A percentile compares a stretch with the other conserved stretches of the same genome.
Conservation (phyloP, 108 stramenopile species). For the Nitzschia inconspicua region DNA sequence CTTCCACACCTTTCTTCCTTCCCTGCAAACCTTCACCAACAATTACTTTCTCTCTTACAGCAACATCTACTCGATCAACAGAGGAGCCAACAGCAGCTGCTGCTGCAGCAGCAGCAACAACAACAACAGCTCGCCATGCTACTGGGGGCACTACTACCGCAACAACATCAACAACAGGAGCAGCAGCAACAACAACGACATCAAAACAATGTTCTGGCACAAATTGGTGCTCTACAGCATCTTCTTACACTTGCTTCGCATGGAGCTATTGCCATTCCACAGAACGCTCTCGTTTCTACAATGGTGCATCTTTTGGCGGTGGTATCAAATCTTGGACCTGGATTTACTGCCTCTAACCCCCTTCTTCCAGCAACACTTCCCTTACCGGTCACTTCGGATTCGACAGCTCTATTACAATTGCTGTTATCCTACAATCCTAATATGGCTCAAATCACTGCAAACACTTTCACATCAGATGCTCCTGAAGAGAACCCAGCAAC, state of each 20-base stretch:
- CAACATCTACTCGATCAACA: conserved; percentile 2
- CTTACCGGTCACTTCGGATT: too few species aligned
- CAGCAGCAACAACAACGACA: background rate
- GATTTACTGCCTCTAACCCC: background rate
- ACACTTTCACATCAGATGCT: too few species aligned
- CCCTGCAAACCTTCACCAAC: background rate
- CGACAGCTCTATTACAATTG: too few species aligned
- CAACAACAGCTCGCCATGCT: background rate
- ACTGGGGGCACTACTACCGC: background rate
- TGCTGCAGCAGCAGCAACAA: background rate
- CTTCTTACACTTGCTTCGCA: too few species aligned
- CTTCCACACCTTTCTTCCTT: background rate
- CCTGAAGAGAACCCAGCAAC: too few species aligned
- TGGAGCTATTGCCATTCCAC: background rate
- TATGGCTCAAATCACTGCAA: too few species aligned
- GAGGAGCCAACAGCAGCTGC: background rate
- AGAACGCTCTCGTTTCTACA: background rate
- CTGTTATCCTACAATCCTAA: too few species aligned
- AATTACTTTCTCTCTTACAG: background rate
- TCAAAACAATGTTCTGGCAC: background rate
- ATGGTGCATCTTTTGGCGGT: background rate
- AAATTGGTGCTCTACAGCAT: too few species aligned
- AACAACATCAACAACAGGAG: background rate
- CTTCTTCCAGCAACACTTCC: background rate
- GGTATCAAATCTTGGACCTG: background rate